Conservation (phyloP, 805 yeast genomes). For the Metschnikowia matae region DNA sequence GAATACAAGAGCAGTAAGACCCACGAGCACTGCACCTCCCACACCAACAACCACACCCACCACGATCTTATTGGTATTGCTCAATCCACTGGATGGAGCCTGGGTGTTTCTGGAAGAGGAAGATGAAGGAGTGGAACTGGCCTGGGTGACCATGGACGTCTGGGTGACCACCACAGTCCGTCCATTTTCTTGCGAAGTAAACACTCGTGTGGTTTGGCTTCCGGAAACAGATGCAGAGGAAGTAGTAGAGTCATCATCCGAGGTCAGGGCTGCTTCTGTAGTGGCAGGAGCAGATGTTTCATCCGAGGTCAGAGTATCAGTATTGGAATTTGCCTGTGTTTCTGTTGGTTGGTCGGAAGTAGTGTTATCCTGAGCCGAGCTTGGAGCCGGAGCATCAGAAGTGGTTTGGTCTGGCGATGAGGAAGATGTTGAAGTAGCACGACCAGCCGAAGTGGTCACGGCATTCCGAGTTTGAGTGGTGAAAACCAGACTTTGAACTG, state of each 20-base stretch:
- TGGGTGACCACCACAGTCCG: conserved; percentile 37
- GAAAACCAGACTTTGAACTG: neutral
- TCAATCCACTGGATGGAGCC: conserved; percentile 31
- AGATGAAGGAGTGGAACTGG: conserved; percentile 25
- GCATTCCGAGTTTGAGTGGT: neutral
- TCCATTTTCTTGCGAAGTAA: conserved; percentile 33
- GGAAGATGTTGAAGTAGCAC: too few relatives aligned
- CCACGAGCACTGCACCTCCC: conserved; percentile 40
- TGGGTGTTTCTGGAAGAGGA: conserved; percentile 14
- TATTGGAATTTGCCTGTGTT: too few relatives aligned
- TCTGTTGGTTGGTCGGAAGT: neutral
- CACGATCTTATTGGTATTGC: conserved; percentile 39
- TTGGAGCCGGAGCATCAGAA: neutral
- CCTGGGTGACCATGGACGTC: conserved; percentile 27
- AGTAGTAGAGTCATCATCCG: neutral
- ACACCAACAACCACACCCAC: conserved; percentile 48
- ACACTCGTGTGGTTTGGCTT: conserved; percentile 21
- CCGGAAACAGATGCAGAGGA: conserved; percentile 2
- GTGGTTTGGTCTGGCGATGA: too few relatives aligned
- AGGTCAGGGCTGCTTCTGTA: too few relatives aligned
- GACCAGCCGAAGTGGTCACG: too few relatives aligned
- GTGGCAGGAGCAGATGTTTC: too few relatives aligned
- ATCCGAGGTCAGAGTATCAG: neutral
- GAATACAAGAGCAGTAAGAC: conserved; percentile 31
- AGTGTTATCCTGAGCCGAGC: neutral